Conservation (phyloP, 2,329 filamentous ascomycete species). For the Calonectria hawksworthii region DNA sequence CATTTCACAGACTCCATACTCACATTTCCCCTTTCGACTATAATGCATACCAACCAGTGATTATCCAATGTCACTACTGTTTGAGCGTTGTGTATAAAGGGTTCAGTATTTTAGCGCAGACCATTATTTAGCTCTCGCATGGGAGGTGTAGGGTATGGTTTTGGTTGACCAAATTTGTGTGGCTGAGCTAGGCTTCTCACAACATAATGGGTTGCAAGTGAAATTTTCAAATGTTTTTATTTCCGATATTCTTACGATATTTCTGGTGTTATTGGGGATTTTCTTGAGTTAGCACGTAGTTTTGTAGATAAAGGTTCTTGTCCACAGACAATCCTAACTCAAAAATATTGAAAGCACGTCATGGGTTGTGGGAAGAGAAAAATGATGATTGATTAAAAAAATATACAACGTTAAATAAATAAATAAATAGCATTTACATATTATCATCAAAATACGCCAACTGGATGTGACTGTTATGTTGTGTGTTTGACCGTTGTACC, state of each 20-base stretch:
- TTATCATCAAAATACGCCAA: not conserved
- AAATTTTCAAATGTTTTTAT: no score
- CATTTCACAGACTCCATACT: no score
- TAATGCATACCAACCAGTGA: no score
- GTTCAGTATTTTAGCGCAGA: not conserved
- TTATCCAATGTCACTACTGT: not conserved
- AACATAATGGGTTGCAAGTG: no score
- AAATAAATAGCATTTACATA: no score
- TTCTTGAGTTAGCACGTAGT: no score
- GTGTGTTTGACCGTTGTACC: slow-evolving; percentile 20
- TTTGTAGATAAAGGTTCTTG: no score
- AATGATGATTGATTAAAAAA: not conserved
- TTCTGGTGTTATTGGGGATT: not conserved
- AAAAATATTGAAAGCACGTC: not conserved
- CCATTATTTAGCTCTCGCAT: not conserved
- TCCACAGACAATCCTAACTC: no score
- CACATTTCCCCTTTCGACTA: no score
- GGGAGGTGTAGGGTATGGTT: not conserved
- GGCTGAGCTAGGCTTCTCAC: not conserved
- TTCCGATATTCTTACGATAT: not conserved
- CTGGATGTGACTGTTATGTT: not conserved
- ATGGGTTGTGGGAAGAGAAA: not conserved
- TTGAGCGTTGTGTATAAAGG: not conserved
- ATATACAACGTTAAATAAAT: no score
- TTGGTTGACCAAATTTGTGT: not conserved